Conservation (phyloP, 106 monocot species). For the Platanthera zijinensis region DNA sequence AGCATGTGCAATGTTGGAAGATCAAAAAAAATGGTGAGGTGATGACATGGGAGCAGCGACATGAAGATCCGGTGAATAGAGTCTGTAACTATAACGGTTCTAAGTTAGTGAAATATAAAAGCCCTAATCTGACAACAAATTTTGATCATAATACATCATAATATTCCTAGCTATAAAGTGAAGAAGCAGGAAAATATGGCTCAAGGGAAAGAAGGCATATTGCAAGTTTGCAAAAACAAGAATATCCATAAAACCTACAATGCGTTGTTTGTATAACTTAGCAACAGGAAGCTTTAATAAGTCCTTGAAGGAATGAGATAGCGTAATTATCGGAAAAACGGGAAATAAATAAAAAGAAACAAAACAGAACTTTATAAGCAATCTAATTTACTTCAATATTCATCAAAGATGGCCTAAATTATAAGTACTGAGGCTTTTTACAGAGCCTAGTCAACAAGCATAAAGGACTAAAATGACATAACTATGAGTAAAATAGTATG, state of each 20-base stretch:
- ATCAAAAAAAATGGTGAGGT: too few species aligned
- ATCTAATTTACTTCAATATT: not conserved
- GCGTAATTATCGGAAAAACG: not conserved
- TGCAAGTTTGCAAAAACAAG: not conserved
- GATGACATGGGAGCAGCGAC: too few species aligned
- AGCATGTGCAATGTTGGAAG: too few species aligned
- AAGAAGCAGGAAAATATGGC: not conserved
- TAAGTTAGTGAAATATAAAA: not conserved
- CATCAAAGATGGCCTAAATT: not conserved
- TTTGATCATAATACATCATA: not conserved
- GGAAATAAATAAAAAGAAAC: not conserved
- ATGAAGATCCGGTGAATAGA: too few species aligned
- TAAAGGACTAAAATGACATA: too few species aligned
- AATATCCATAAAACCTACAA: not conserved
- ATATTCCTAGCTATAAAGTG: not conserved
- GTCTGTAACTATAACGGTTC: not conserved
- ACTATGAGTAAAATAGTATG: too few species aligned
- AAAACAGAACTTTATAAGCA: not conserved
- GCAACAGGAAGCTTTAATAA: not conserved
- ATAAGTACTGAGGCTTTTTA: not conserved
- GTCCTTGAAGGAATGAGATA: not conserved
- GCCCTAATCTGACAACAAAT: not conserved
- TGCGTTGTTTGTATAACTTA: not conserved
- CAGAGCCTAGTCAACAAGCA: not conserved
- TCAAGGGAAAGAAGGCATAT: not conserved